Evolutionary conservation across 1,284 basidiomycete species (phyloP).

Genomic region (Marasmius oreades): DNA sequence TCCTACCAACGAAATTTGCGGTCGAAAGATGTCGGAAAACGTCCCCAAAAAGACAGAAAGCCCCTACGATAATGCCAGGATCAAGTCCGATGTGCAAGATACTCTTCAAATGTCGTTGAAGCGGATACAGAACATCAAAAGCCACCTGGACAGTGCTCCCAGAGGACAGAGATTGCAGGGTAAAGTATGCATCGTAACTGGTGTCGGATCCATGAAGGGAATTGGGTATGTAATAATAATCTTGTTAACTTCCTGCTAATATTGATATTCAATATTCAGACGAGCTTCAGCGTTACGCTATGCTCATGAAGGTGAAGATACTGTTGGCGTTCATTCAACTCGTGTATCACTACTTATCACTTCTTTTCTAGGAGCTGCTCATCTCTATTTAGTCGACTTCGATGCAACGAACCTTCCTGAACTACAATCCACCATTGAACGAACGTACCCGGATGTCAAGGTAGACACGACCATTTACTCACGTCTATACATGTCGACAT

Average conservation of each 20-base stretch:
- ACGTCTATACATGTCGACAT: constrained; percentile 3
- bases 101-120: constrained; percentile 21
- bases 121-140: constrained; percentile 67
- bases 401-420: constrained; percentile 67
- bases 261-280: constrained; percentile 32
- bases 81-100: constrained; percentile 1
- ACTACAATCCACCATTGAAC: constrained; percentile 66
- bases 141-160: constrained; percentile 59
- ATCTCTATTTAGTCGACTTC: constrained; percentile 85
- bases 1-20: neutral
- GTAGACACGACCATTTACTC: constrained; percentile 33
- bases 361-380: constrained; percentile 63
- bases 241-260: constrained; percentile 7
- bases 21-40: constrained; percentile 3
- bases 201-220: constrained; percentile 78
- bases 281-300: constrained; percentile 74
- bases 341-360: neutral
- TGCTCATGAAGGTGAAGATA: constrained; percentile 70
- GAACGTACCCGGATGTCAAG: constrained; percentile 76
- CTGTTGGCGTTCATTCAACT: constrained; percentile 9
- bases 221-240: constrained; percentile 61
- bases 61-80: constrained; percentile 11
- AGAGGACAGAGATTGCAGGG: constrained; percentile 60
- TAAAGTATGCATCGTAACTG: constrained; percentile 91
- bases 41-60: neutral